Evolutionary conservation across 495 filamentous ascomycete genomes (phyloP), one percentile per base, ranked within the genome.

Genomic region (Pseudoneurospora amorphoporcata): DNA sequence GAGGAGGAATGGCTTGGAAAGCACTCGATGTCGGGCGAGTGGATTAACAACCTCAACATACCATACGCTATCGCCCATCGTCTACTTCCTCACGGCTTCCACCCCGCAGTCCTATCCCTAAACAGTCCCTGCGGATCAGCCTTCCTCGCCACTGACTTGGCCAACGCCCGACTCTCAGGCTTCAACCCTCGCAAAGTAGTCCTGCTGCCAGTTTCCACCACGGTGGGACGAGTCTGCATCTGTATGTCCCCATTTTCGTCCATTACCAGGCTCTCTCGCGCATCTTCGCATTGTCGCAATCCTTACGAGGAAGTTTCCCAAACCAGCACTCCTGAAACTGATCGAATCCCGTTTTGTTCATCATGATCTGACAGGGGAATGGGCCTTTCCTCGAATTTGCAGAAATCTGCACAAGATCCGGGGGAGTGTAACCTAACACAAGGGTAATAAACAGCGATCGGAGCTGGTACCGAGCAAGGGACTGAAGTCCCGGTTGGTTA

Each of bases 81-180:
- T 43, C 41, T 42, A 43, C 16, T 4, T 3, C 14, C n/a, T 68
- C 39, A 77, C 68, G 73, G 72, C 77, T 84, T 84, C 71, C 82
- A 84, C 37, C 89, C 88, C 10, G 85, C 87, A 0, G 88, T 90
- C 73, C 88, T 84, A 65, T 79, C 82, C 77, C 86, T 84, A 80
- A 87, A 90, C 76, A 90, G 85, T 1, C 83, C 82, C 9, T 85
- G 77, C 1, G 88, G 88, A 77, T 90, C 89, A 74, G 88, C 88
- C 68, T 79, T 77, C 16, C 80, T 81, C 65, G 85, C 73, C 39
- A 87, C 84, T 17, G 78, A 80, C 29, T 79, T 77, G 35, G 83
- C 82, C 58, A 84, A 79, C 71, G 77, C 75, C 72, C 78, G 71
- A 37, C 83, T 88, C 42, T 74, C 82, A 3, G 82, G 81, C 68